These are phyloP conservation scores for Sugiyamaella xylanicola DNA, from an alignment of 1,139 yeast species.

Conservation along the genomic window DNA sequence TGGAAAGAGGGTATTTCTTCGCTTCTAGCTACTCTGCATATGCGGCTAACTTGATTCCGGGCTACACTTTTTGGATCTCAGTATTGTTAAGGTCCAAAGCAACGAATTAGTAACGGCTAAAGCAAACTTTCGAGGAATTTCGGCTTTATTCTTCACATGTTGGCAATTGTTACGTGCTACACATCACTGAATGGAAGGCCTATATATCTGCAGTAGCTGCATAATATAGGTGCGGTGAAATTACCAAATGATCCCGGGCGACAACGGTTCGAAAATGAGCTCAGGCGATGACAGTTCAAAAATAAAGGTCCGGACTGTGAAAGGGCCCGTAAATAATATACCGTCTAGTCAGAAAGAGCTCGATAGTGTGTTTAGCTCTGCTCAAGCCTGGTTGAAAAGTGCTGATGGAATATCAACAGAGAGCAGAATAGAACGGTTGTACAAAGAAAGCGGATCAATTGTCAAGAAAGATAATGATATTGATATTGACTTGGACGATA, in stretches of 20 bases:
- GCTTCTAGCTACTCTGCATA: no score
- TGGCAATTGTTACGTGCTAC: no score
- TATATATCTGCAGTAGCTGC: no score
- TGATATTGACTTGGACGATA: not conserved
- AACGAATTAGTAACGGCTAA: no score
- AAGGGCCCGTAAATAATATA: not conserved
- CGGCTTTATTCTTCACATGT: no score
- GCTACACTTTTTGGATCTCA: no score
- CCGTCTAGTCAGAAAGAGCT: conserved; percentile 15
- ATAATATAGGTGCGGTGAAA: no score
- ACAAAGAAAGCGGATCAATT: not conserved
- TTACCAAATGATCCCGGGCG: not conserved
- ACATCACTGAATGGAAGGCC: no score
- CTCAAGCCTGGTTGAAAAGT: conserved; percentile 29
- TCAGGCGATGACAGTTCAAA: conserved; percentile 2
- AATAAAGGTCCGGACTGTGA: conserved; percentile 7
- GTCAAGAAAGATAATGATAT: not conserved
- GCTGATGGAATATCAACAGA: not conserved
- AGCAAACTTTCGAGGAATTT: no score
- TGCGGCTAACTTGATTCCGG: no score
- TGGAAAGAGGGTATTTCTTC: no score
- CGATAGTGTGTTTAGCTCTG: conserved; percentile 25
- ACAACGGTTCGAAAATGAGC: not conserved
- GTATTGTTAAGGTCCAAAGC: no score
- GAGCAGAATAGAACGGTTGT: not conserved